Base-by-base conservation (phyloP, 164 flowering plant species). In the Cinnamomum chago region DNA sequence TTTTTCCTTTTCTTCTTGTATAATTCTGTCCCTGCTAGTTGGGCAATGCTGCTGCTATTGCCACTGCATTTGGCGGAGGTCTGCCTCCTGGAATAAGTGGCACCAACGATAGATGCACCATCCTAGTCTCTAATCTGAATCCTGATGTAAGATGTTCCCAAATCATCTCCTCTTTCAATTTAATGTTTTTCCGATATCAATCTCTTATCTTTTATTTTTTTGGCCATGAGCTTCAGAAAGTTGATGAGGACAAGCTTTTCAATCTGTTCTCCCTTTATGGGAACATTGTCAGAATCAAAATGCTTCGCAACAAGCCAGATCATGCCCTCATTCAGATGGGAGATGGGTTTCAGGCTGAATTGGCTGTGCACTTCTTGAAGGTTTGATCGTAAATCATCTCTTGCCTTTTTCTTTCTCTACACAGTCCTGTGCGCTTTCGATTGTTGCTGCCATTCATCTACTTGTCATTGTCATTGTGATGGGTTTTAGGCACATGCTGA, bases 251-350 rank as follows among this genome's bases (percentile, higher is more conserved):
- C 79, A 96, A 96, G 84, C 91, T 96, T 28, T 96, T 96, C 77
- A 96, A 96, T 77, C 78, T 96, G 70, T 96, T 92, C 86, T 96
- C 99, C 24, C 81, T 96, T 22, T 96, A 93, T 79, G 99, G 99
- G 24, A 96, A 96, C 83, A 94, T 94, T 77, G 86, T 88, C 69
- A 87, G 99, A 77, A 89, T 96, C 76, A 94, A 94, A 82, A 80
- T 93, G 80, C 97, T 96, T 50, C 97, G 89, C 5, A 93, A 88
- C 76, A 96, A 94, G 78, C 99, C 98, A 13, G 99, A 96, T 78
- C 99, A 96, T 85, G 98, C 98, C 17, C 89, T 96, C 24, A 86
- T 96, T 70, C 93, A 96, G 85, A 89, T 96, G 97, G 93, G 92
- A 40, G 97, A 96, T 86, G 99, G 98, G 14, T 94, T 96, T 23